Evolutionary conservation across 164 flowering plant species (phyloP).

Genomic region (Protea cynaroides): DNA sequence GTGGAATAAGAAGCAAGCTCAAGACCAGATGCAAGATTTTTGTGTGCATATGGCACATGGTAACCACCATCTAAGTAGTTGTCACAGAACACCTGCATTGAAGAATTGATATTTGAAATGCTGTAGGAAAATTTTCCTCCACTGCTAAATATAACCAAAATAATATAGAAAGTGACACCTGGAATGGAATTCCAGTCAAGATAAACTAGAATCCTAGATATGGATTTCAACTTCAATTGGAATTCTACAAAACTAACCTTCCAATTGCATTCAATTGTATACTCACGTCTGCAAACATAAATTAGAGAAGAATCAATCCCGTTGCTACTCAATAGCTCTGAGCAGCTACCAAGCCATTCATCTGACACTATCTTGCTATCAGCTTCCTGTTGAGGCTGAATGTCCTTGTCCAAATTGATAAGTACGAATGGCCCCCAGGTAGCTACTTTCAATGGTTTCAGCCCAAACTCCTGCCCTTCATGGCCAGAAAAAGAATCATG

Average conservation of each 20-base stretch:
- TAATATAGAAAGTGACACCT: not conserved
- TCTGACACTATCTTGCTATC: slow-evolving; percentile 28
- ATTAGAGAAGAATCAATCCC: slow-evolving; percentile 60
- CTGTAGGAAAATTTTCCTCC: not conserved
- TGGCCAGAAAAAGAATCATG: slow-evolving; percentile 7
- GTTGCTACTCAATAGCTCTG: slow-evolving; percentile 41
- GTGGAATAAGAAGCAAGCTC: slow-evolving; percentile 71
- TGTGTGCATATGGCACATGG: slow-evolving; percentile 95
- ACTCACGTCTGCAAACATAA: slow-evolving; percentile 75
- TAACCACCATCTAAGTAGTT: slow-evolving; percentile 94
- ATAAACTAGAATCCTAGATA: not conserved
- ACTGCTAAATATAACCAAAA: not conserved
- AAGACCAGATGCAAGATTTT: slow-evolving; percentile 79
- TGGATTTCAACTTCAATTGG: not conserved
- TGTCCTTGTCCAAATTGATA: slow-evolving; percentile 42
- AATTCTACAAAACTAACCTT: slow-evolving; percentile 43
- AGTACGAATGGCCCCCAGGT: slow-evolving; percentile 87
- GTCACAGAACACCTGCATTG: slow-evolving; percentile 77
- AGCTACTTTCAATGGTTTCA: slow-evolving; percentile 58
- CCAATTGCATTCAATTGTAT: slow-evolving; percentile 88
- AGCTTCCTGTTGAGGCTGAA: slow-evolving; percentile 15
- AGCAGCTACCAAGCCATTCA: slow-evolving; percentile 85
- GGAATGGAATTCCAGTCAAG: not conserved
- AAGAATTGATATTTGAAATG: not conserved
- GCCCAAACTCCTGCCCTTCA: slow-evolving; percentile 70